A percentile compares a stretch with the other conserved stretches of the same genome.
These are phyloP conservation scores for Nemania sp. DNA, from an alignment of 2,329 filamentous ascomycete genomes.

Conservation along the genomic window DNA sequence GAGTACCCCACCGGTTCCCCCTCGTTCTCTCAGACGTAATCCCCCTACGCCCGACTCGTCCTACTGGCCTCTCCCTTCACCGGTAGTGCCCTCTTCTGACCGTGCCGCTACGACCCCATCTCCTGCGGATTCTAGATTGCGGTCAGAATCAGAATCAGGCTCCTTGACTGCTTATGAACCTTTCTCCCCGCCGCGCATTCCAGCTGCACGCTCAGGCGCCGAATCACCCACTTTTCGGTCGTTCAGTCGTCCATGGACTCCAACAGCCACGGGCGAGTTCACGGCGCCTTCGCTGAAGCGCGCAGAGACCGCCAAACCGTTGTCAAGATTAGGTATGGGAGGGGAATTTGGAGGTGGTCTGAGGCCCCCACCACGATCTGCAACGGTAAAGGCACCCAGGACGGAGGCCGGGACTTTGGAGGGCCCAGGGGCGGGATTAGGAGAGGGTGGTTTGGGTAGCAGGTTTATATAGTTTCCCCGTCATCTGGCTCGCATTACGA, in stretches of 20 bases:
- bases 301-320: slow-evolving; percentile 10
- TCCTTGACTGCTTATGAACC: slow-evolving; percentile 11
- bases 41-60: slow-evolving; percentile 25
- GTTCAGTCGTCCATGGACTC: slow-evolving; percentile 32
- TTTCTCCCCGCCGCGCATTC: slow-evolving; percentile 24
- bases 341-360: slow-evolving; percentile 12
- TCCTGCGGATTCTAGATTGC: slow-evolving; percentile 16
- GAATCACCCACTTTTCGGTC: slow-evolving; percentile 37
- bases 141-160: slow-evolving; percentile 18
- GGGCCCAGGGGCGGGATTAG: not conserved
- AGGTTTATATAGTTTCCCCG: slow-evolving; percentile 14
- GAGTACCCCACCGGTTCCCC: slow-evolving; percentile 16
- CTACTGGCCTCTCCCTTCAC: slow-evolving; percentile 28
- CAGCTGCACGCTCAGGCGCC: slow-evolving; percentile 28
- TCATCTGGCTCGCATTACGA: not conserved
- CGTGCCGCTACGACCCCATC: slow-evolving; percentile 16
- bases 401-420: not conserved
- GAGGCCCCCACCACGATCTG: slow-evolving; percentile 21
- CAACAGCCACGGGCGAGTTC: slow-evolving; percentile 10
- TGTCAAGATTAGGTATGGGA: not conserved
- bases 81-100: slow-evolving; percentile 22
- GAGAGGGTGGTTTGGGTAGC: not conserved
- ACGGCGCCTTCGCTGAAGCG: slow-evolving; percentile 16
- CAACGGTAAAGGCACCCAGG: slow-evolving; percentile 9
- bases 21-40: slow-evolving; percentile 23